Evolutionary conservation across 192 early-diverging fungal genomes (phyloP), one percentile per base, ranked within the genome.

Genomic region (Pecoramyces ruminantium): DNA sequence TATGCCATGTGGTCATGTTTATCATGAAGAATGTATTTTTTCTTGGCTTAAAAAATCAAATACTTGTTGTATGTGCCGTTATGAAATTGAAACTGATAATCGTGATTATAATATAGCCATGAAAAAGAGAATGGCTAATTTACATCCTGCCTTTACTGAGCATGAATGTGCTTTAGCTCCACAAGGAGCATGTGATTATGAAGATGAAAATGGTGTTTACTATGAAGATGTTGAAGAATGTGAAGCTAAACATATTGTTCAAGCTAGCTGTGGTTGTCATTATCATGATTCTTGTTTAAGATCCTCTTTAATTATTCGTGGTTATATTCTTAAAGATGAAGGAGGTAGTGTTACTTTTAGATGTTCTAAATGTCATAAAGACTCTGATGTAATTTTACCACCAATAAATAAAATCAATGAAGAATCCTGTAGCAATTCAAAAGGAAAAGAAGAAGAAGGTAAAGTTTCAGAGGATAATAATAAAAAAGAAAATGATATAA

Each of bases 1-100:
- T 15, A 85, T 86, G 83, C 85, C 85, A 13, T 86, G 85, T 67
- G 78, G 82, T n/a, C 85, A 86, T 81, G 28, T 86, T 29, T 86
- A 79, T 77, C 82, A 85, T 78, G 42, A 86, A 78, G 38, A 30
- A 27, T 86, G 85, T 80, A 40, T 86, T 28, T 84, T 81, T 77
- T 16, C 58, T 27, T 86, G 85, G 85, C 81, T 86, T 25, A 29
- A 29, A 3, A 80, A 79, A 16, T 82, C 82, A 51, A 82, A 85
- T 40, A 86, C 85, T 15, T 86, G 85, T 78, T 85, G 84, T 17
- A 81, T 79, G 11, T 86, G 85, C 25, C 84, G 85, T 29, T 86
- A 84, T 29, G 82, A 86, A 81, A 77, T 86, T 34, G 30, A 81
- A 77, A 86, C 85, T 1, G 83, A 86, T 77, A 86, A 86, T 28